Conservation (phyloP, 139 green algal genomes). For the Closterium sp. region DNA sequence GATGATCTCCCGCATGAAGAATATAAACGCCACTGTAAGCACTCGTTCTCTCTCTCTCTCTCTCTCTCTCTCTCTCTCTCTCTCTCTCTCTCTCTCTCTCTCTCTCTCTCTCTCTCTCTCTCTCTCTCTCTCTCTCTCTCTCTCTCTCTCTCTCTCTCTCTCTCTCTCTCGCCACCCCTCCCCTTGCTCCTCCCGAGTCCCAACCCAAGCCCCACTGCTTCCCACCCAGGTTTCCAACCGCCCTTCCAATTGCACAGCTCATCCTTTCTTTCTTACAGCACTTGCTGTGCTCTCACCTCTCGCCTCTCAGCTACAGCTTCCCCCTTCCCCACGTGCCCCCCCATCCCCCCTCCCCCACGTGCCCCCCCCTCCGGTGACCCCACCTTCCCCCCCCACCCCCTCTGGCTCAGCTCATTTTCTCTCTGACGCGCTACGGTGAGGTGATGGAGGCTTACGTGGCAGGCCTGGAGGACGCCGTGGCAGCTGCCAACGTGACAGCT, state of each 20-base stretch:
- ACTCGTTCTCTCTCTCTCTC: neutral
- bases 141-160: no score
- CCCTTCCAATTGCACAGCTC: no score
- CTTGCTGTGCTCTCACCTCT: no score
- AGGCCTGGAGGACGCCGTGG: constrained; percentile 36
- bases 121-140: no score
- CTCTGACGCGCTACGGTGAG: constrained; percentile 30
- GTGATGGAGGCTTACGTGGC: constrained; percentile 51
- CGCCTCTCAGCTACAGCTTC: no score
- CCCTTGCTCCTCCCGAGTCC: no score
- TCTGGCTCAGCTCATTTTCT: constrained; percentile 44
- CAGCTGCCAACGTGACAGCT: neutral
- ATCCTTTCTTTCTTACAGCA: no score
- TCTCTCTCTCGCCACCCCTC: no score
- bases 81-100: neutral
- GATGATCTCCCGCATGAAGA: constrained; percentile 27
- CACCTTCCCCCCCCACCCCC: neutral
- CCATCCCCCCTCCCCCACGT: neutral
- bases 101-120: neutral
- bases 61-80: neutral
- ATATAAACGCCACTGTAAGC: constrained; percentile 37
- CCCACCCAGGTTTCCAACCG: no score
- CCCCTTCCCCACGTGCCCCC: neutral
- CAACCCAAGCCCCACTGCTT: no score
- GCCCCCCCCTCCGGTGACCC: neutral